phyloP scores from a whole-genome alignment of 805 yeast genomes.

The Sungouiozyma intestinalis region DNA sequence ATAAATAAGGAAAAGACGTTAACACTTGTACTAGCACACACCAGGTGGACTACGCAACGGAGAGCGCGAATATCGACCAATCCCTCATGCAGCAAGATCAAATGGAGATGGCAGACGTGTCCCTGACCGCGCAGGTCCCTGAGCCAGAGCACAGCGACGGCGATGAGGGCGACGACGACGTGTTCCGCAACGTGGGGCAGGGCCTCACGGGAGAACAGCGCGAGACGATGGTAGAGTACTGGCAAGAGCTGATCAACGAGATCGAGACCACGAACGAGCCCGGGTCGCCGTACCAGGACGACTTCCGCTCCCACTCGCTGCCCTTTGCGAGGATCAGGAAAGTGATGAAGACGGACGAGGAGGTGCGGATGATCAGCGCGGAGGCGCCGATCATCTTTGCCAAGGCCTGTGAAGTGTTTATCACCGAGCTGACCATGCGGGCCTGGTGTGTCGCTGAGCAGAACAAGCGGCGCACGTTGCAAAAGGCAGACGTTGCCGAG shows the following conservation, averaged over 20 bases:
- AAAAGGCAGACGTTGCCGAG: constrained; percentile 88
- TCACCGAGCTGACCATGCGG: constrained; percentile 94
- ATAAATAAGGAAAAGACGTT: constrained; percentile 2
- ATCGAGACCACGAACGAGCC: constrained; percentile 50
- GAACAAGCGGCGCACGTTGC: constrained; percentile 87
- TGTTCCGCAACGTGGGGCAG: constrained; percentile 84
- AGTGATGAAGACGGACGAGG: constrained; percentile 97
- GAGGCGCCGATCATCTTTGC: constrained; percentile 98
- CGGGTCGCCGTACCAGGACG: constrained; percentile 54
- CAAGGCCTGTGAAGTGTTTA: constrained; percentile 94
- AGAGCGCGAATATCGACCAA: neutral
- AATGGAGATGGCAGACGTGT: neutral
- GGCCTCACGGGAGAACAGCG: constrained; percentile 76
- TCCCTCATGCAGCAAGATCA: neutral
- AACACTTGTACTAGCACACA: neutral
- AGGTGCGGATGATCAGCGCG: constrained; percentile 94
- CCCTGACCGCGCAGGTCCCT: neutral
- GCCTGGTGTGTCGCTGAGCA: constrained; percentile 99
- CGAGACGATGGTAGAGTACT: constrained; percentile 86
- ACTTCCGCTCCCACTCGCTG: constrained; percentile 85
- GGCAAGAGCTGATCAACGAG: constrained; percentile 92
- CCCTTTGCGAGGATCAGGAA: constrained; percentile 95
- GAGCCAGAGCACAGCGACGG: constrained; percentile 5
- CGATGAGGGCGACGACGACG: constrained; percentile 37
- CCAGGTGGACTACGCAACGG: neutral